phyloP scores from a whole-genome alignment of 768 basidiomycete genomes.

The Rhizopogon vesiculosus region DNA sequence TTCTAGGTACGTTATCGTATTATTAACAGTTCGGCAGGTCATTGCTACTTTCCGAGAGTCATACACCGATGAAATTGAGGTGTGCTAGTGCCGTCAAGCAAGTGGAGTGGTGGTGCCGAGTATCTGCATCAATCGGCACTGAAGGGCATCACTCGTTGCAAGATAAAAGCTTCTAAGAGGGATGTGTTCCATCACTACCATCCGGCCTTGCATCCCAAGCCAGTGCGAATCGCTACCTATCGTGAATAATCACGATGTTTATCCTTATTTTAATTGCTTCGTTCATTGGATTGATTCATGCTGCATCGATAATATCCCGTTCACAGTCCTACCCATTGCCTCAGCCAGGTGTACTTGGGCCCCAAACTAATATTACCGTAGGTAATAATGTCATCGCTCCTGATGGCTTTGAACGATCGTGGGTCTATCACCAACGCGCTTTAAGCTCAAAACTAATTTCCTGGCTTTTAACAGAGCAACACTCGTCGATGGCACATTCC shows the following conservation, averaged over 20 bases:
- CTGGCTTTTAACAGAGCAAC: conserved; percentile 27
- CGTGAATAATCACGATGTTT: conserved; percentile 7
- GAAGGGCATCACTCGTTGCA: too few species aligned
- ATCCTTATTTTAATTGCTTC: conserved; percentile 2
- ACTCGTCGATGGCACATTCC: conserved; percentile 37
- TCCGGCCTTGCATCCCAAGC: too few species aligned
- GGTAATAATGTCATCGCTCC: conserved; percentile 38
- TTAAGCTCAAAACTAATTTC: neutral
- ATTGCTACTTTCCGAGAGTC: too few species aligned
- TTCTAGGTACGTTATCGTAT: too few species aligned
- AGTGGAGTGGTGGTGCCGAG: too few species aligned
- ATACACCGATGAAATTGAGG: too few species aligned
- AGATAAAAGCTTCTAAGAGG: too few species aligned
- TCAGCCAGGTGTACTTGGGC: conserved; percentile 11
- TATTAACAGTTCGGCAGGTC: too few species aligned
- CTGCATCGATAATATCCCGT: conserved; percentile 16
- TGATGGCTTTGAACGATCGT: conserved; percentile 41
- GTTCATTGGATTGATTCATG: conserved; percentile 4
- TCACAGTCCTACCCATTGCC: conserved; percentile 2
- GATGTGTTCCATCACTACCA: too few species aligned
- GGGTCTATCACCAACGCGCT: conserved; percentile 8
- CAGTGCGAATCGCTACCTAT: too few species aligned
- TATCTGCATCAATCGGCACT: too few species aligned
- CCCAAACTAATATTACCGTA: conserved; percentile 25
- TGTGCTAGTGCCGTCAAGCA: too few species aligned